Evolutionary conservation across 108 stramenopile genomes (phyloP).

Genomic region (Bacterosira constricta): DNA sequence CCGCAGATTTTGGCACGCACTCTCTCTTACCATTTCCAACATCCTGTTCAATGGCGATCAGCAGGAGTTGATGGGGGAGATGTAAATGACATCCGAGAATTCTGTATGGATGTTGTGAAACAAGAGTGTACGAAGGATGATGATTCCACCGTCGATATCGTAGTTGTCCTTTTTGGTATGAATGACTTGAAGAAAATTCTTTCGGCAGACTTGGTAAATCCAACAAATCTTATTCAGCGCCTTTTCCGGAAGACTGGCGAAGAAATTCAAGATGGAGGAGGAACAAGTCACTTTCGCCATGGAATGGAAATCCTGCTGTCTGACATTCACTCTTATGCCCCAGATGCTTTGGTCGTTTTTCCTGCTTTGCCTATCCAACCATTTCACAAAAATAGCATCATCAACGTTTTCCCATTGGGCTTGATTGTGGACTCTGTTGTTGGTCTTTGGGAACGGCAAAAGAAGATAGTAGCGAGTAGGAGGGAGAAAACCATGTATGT

Average conservation of each 20-base stretch:
- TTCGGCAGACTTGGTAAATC: conserved; percentile 40
- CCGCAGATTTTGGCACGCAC: conserved; percentile 62
- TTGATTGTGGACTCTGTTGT: conserved; percentile 63
- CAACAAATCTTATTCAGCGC: conserved; percentile 14
- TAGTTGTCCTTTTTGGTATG: conserved; percentile 67
- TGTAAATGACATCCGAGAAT: conserved; percentile 46
- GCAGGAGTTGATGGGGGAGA: conserved; percentile 82
- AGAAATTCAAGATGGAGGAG: conserved; percentile 8
- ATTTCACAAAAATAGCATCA: conserved; percentile 62
- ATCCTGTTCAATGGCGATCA: conserved; percentile 60
- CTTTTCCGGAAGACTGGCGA: too few species aligned
- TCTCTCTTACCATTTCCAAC: conserved; percentile 42
- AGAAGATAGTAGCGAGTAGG: conserved; percentile 52
- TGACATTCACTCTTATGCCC: conserved; percentile 52
- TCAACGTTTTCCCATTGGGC: conserved; percentile 68
- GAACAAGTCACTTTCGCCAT: conserved; percentile 40
- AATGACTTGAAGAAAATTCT: conserved; percentile 69
- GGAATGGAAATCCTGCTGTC: conserved; percentile 46
- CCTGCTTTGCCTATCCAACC: conserved; percentile 67
- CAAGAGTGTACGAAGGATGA: conserved; percentile 44
- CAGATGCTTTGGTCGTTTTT: conserved; percentile 51
- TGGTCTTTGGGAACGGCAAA: conserved; percentile 70
- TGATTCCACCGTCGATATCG: conserved; percentile 43
- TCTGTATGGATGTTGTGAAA: conserved; percentile 56
- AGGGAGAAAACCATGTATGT: conserved; percentile 51